Percentiles rank a stretch among this genome's conserved stretches.
Evolutionary conservation across 805 yeast species (phyloP).

Genomic region (Candida dajiaensis): DNA sequence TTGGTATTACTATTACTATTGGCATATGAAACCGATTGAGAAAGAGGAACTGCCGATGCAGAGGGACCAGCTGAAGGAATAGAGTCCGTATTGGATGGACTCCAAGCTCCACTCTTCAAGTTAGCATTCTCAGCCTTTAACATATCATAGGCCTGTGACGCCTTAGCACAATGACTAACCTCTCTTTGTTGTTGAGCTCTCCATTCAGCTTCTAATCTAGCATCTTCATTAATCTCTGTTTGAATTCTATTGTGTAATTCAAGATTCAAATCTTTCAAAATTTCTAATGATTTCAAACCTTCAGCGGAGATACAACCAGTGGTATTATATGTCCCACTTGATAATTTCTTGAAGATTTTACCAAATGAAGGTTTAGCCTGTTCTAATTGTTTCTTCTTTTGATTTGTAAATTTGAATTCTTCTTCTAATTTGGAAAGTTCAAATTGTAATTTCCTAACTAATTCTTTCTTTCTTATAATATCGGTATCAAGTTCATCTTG

Average conservation of each 20-base stretch:
- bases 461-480: constrained; percentile 7
- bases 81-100: neutral
- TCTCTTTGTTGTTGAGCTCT: constrained; percentile 34
- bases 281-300: constrained; percentile 16
- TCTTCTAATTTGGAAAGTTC: constrained; percentile 16
- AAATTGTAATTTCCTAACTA: constrained; percentile 8
- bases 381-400: constrained; percentile 19
- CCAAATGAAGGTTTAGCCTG: constrained; percentile 8
- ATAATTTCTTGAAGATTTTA: constrained; percentile 13
- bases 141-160: constrained; percentile 17
- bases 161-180: constrained; percentile 24
- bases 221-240: constrained; percentile 27
- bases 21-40: neutral
- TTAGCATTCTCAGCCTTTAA: constrained; percentile 11
- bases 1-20: neutral
- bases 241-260: constrained; percentile 15
- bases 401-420: constrained; percentile 2
- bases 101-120: constrained; percentile 7
- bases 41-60: neutral
- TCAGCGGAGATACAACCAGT: constrained; percentile 20
- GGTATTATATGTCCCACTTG: constrained; percentile 13
- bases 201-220: constrained; percentile 33
- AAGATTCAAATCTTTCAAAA: constrained; percentile 14
- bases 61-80: neutral
- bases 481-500: constrained; percentile 16